phyloP scores from a whole-genome alignment of 768 basidiomycete species.

The Scleroderma citrinum region DNA sequence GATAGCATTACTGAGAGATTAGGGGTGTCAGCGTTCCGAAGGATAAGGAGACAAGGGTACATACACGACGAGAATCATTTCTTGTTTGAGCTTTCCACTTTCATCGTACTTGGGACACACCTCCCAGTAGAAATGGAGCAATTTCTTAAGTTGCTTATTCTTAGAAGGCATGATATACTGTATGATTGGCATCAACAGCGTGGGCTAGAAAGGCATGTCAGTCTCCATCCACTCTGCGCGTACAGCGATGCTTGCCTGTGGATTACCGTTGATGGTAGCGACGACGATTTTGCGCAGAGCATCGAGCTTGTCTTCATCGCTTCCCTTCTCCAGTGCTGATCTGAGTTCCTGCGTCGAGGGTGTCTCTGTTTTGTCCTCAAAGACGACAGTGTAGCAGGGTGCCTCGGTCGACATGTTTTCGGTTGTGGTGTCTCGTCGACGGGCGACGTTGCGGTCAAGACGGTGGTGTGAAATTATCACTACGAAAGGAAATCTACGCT shows the following conservation, averaged over 20 bases:
- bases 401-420: slow-evolving; percentile 42
- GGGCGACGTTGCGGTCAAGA: background rate
- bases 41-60: slow-evolving; percentile 28
- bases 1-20: slow-evolving; percentile 74
- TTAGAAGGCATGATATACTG: slow-evolving; percentile 95
- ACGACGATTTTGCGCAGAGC: slow-evolving; percentile 92
- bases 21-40: slow-evolving; percentile 6
- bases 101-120: slow-evolving; percentile 98
- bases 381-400: slow-evolving; percentile 74
- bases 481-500: no score
- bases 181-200: slow-evolving; percentile 94
- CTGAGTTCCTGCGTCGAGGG: slow-evolving; percentile 82
- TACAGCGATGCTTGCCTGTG: slow-evolving; percentile 54
- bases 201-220: slow-evolving; percentile 47
- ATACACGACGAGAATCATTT: slow-evolving; percentile 98
- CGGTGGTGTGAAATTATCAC: background rate
- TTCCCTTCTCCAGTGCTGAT: slow-evolving; percentile 84
- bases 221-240: background rate
- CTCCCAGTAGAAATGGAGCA: slow-evolving; percentile 95
- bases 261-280: slow-evolving; percentile 90
- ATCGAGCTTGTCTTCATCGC: slow-evolving; percentile 95
- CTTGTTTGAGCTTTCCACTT: slow-evolving; percentile 94
- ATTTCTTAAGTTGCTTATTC: slow-evolving; percentile 95
- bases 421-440: slow-evolving; percentile 8
- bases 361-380: slow-evolving; percentile 65